Percentiles rank a stretch among this genome's conserved stretches.
phyloP scores from a whole-genome alignment of 2,329 filamentous ascomycete species.

The Colletotrichum lentis region DNA sequence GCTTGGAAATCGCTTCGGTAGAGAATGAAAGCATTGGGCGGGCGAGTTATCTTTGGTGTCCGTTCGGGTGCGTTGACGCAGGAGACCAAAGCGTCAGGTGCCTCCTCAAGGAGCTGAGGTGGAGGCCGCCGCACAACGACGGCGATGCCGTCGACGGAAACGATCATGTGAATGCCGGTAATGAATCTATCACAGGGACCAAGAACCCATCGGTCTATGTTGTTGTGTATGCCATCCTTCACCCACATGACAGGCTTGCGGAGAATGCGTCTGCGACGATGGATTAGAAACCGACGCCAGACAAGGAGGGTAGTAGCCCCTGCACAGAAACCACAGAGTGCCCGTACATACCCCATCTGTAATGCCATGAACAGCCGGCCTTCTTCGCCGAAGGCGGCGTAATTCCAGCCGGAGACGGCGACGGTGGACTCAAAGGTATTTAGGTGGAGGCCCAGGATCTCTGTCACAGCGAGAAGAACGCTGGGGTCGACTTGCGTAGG shows the following conservation, averaged over 20 bases:
- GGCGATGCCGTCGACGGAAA: conserved; percentile 27
- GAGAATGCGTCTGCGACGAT: conserved; percentile 13
- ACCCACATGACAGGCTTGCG: conserved; percentile 33
- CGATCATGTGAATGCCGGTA: conserved; percentile 29
- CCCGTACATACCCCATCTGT: conserved; percentile 23
- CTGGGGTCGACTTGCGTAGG: conserved; percentile 20
- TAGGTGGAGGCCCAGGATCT: conserved; percentile 28
- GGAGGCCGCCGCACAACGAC: conserved; percentile 27
- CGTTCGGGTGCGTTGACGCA: conserved; percentile 21
- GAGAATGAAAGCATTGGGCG: conserved; percentile 47
- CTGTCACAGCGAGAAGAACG: conserved; percentile 20
- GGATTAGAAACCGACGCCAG: neutral
- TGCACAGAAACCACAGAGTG: neutral
- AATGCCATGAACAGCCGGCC: conserved; percentile 32
- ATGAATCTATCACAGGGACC: conserved; percentile 28
- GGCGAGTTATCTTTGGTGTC: conserved; percentile 39
- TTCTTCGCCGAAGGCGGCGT: conserved; percentile 27
- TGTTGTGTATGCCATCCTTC: conserved; percentile 28
- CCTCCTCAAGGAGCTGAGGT: conserved; percentile 17
- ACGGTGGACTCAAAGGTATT: conserved; percentile 32
- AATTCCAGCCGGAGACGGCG: conserved; percentile 23
- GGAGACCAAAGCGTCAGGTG: neutral
- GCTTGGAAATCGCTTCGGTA: conserved; percentile 45
- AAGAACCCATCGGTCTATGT: conserved; percentile 32
- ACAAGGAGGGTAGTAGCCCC: too few relatives aligned